Evolutionary conservation across 148 eudicot species (phyloP).

Genomic region (Camellia granthamiana): DNA sequence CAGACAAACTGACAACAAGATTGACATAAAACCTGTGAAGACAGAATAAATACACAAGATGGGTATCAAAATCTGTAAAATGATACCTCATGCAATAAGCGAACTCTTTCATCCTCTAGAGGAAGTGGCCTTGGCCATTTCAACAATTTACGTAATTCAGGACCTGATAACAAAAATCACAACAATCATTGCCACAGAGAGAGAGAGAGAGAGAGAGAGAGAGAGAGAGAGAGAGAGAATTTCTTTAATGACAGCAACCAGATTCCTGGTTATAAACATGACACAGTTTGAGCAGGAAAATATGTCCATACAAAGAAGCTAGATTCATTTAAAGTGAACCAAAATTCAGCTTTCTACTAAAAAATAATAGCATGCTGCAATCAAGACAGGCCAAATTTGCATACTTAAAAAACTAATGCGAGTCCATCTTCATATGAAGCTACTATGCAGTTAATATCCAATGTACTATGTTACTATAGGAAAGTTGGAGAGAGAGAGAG

Average conservation of each 20-base stretch:
- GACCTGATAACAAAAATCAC: conserved; percentile 43
- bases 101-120: conserved; percentile 78
- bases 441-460: neutral
- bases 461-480: neutral
- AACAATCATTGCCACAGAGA: neutral
- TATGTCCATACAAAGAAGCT: neutral
- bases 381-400: neutral
- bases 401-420: neutral
- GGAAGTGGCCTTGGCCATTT: conserved; percentile 86
- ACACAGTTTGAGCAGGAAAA: conserved; percentile 13
- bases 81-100: conserved; percentile 75
- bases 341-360: neutral
- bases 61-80: neutral
- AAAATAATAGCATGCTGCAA: neutral
- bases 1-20: neutral
- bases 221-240: neutral
- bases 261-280: neutral
- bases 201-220: neutral
- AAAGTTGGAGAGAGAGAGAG: neutral
- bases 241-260: neutral
- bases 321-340: neutral
- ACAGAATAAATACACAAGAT: neutral
- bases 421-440: neutral
- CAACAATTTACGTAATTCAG: conserved; percentile 56
- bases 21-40: neutral